Base-by-base conservation (phyloP, 371 early-diverging fungal species). In the Paramicrosporidium saccamoebae region DNA sequence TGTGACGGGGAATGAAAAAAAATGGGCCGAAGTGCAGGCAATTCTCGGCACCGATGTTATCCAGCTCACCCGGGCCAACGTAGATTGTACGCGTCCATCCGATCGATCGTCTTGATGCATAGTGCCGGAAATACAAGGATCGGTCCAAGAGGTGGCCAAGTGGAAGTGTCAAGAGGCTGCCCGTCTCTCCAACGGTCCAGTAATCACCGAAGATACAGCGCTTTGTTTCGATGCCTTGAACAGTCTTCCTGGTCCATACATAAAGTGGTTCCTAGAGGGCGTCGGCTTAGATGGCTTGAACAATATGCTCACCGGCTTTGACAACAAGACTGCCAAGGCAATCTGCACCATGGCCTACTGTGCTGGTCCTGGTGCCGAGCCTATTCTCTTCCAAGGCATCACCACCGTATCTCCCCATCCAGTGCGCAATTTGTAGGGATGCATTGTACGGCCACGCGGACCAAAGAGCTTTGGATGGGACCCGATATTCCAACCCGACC, bases 391-490 rank as follows among this genome's bases (percentile, higher is more conserved):
- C 46, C 72, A 82, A 37, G 92, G 86, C 10, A 47, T 48, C 19
- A 71, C 68, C 12, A 35, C 58, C 11, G 62, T 60, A 45, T 37
- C 34, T 25, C 22, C 1, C 5, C 2, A 12, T 17, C 6, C 12
- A 3, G 7, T 6, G 22, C 21, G 5, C 9, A 22, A 12, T 23
- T 3, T 26, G 12, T 24, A 59, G 58, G 86, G 88, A 1, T 48
- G 40, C n/a, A 79, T 86, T 30, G 86, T 88, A 0, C 41, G 46
- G 22, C 51, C 86, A n/a, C 56, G 79, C 20, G 92, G 88, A 0
- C 62, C 73, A 2, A 36, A 43, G 6, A 37, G 42, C 25, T 84
- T 86, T 49, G 92, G 92, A 9, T 90, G 92, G 92, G 84, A 86
- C 50, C 69, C 82, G 3, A 50, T 77, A 12, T 88, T 90, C 37